phyloP scores from a whole-genome alignment of 83 land plant genomes.

The Diphasiastrum complanatum region DNA sequence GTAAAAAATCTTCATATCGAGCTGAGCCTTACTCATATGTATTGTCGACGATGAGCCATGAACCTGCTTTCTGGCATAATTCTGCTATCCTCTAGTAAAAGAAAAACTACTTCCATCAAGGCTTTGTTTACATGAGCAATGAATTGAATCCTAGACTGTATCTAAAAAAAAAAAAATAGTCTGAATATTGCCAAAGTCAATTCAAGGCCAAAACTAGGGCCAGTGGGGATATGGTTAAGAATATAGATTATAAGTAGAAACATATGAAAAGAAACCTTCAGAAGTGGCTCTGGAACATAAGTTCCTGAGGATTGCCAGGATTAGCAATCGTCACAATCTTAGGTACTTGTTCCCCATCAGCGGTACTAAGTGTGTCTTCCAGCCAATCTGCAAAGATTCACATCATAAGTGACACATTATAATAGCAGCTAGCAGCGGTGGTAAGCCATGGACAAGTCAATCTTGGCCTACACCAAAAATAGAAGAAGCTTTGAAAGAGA shows the following conservation, averaged over 20 bases:
- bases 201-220: background rate
- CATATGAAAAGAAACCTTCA: constrained; percentile 43
- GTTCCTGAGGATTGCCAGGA: constrained; percentile 98
- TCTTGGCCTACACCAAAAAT: background rate
- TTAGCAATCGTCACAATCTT: constrained; percentile 89
- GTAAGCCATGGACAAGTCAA: background rate
- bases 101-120: constrained; percentile 17
- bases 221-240: background rate
- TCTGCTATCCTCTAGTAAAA: constrained; percentile 65
- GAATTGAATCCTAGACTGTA: background rate
- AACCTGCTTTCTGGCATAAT: constrained; percentile 66
- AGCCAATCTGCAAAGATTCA: constrained; percentile 75
- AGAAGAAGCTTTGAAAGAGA: too few relatives aligned
- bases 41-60: constrained; percentile 94
- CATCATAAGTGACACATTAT: too few relatives aligned
- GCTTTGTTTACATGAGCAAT: constrained; percentile 5
- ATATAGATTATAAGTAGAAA: background rate
- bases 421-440: background rate
- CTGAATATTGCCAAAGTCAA: background rate
- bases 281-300: constrained; percentile 77
- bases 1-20: too few relatives aligned
- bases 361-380: constrained; percentile 41
- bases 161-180: background rate
- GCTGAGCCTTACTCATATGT: constrained; percentile 81
- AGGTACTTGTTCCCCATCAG: constrained; percentile 49